Percentiles rank a stretch among this genome's conserved stretches.
phyloP scores from a whole-genome alignment of 1,284 basidiomycete species.

The Spongiforma sp. region DNA sequence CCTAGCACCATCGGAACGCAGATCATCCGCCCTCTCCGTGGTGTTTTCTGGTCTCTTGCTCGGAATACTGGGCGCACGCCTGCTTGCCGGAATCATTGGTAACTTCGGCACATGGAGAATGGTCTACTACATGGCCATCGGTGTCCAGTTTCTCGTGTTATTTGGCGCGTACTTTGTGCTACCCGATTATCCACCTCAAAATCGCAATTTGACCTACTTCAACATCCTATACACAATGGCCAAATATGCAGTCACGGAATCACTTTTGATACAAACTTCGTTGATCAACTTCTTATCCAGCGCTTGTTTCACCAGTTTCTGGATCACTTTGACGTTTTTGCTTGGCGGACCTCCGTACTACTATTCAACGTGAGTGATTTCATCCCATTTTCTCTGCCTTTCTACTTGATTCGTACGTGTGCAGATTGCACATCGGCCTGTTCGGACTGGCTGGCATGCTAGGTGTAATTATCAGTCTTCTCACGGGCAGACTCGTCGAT shows the following conservation, averaged over 20 bases:
- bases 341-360: constrained; percentile 68
- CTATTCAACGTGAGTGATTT: constrained; percentile 59
- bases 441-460: constrained; percentile 75
- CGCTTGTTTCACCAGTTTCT: constrained; percentile 64
- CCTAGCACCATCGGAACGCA: constrained; percentile 64
- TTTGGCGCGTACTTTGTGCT: constrained; percentile 59
- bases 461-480: constrained; percentile 66
- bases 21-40: constrained; percentile 68
- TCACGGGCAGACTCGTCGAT: constrained; percentile 67
- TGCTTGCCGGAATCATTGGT: constrained; percentile 69
- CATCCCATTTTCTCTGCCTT: not conserved
- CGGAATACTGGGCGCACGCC: constrained; percentile 73
- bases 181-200: constrained; percentile 76
- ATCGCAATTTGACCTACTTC: constrained; percentile 60
- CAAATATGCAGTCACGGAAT: constrained; percentile 72
- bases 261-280: constrained; percentile 66
- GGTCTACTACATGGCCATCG: constrained; percentile 70
- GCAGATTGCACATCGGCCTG: constrained; percentile 69
- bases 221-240: constrained; percentile 69
- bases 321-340: constrained; percentile 78
- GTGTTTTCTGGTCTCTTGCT: constrained; percentile 72
- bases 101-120: constrained; percentile 66
- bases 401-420: constrained; percentile 8
- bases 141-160: constrained; percentile 57
- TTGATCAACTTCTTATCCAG: constrained; percentile 61